Evolutionary conservation across 2,329 filamentous ascomycete species (phyloP), one percentile per base, ranked within the genome.

Genomic region (Neofusicoccum ribis): DNA sequence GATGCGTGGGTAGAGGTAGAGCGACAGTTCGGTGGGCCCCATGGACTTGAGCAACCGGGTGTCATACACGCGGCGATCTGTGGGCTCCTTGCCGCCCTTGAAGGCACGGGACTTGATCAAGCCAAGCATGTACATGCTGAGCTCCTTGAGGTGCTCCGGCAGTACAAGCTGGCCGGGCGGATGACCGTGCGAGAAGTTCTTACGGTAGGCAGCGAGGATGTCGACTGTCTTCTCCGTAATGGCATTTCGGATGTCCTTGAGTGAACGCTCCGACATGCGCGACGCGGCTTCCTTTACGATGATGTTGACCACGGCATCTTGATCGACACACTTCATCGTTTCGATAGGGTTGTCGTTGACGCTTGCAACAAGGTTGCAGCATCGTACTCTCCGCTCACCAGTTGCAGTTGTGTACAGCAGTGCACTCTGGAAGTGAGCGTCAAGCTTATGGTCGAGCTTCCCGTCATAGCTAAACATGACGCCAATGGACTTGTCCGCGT

Each of bases 381-480:
- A 99, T 66, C 95, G 86, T 56, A 99, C 95, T 63, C 95, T 86
- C 56, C 95, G 89, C 78, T 99, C 89, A 3, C 95, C 95, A 59
- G 86, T 89, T 3, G 93, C 91, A 4, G 94, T 96, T 0, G 95
- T 99, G 80, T 99, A 99, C 1, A 99, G 85, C 2, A 99, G 82
- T 1, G 95, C 95, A 23, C 91, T 92, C 77, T 99, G 95, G 85
- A 99, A 99, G 79, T 99, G 95, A 7, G 94, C 94, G 77, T 99
- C 95, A 23, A 98, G 85, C 79, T 97, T 97, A 4, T 92, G 84
- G 78, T 99, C 95, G n/a, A 99, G 86, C 79, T 98, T 98, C 67
- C 95, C 95, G 74, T 99, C 95, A 77, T 99, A 96, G 71, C 87
- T 91, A 77, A 99, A 99, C 56, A 92, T 89, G 11, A 98, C 91